phyloP scores from a whole-genome alignment of 2,329 filamentous ascomycete species.

The Zopfia rhizophila region DNA sequence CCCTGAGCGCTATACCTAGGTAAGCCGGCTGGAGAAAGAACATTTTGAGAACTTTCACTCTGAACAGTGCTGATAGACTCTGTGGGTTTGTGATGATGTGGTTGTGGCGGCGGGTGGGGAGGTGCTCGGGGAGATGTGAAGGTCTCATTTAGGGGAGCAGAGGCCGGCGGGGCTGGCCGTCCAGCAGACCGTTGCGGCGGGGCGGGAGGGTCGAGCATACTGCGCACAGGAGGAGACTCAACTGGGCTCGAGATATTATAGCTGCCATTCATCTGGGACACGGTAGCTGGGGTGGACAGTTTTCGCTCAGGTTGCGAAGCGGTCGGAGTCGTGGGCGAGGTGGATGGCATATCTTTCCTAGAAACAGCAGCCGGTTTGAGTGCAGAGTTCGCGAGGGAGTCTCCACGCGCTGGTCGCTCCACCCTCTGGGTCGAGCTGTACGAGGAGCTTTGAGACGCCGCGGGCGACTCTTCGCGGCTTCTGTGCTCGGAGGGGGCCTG shows the following conservation, averaged over 20 bases:
- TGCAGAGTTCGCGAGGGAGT: constrained; percentile 63
- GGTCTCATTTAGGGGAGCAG: constrained; percentile 35
- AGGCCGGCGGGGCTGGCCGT: constrained; percentile 53
- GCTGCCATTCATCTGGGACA: constrained; percentile 52
- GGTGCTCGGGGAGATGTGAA: constrained; percentile 60
- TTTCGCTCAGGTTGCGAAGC: constrained; percentile 52
- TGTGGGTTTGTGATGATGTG: constrained; percentile 50
- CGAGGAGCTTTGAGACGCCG: constrained; percentile 46
- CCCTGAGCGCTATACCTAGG: constrained; percentile 75
- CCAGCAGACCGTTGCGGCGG: constrained; percentile 60
- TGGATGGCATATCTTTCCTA: constrained; percentile 69
- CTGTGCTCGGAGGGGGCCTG: constrained; percentile 28
- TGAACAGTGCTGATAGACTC: constrained; percentile 59
- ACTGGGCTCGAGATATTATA: constrained; percentile 54
- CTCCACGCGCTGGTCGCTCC: constrained; percentile 66
- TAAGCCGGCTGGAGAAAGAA: constrained; percentile 35
- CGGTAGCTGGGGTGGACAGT: constrained; percentile 42
- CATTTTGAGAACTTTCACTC: constrained; percentile 50
- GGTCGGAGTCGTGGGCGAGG: constrained; percentile 55
- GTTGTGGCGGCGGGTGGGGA: constrained; percentile 55
- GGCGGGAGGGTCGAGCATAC: constrained; percentile 54
- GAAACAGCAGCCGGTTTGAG: constrained; percentile 58
- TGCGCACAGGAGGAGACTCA: constrained; percentile 54
- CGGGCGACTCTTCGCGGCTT: constrained; percentile 38
- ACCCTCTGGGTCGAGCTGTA: constrained; percentile 52